These are phyloP conservation scores for Cryphonectria carpinicola DNA, from an alignment of 2,329 filamentous ascomycete genomes.

Conservation along the genomic window DNA sequence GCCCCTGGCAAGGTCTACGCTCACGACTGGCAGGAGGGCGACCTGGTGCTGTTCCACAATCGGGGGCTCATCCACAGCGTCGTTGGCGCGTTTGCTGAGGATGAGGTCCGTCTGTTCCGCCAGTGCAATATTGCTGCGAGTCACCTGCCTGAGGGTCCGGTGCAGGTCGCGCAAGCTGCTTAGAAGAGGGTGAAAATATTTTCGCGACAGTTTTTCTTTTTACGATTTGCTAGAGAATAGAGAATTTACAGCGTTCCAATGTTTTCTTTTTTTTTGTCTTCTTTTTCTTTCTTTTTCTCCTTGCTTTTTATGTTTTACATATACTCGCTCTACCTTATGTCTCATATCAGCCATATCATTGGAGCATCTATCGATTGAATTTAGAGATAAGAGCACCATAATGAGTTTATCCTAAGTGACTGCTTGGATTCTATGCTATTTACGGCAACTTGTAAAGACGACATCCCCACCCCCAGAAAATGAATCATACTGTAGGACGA, in stretches of 20 bases:
- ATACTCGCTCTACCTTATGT: neutral
- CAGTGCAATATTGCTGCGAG: conserved; percentile 81
- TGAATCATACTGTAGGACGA: neutral
- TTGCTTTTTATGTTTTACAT: too few relatives aligned
- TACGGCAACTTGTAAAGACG: neutral
- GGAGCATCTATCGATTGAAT: neutral
- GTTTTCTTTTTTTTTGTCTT: too few relatives aligned
- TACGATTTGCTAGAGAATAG: neutral
- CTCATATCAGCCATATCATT: neutral
- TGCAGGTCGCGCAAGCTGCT: conserved; percentile 28
- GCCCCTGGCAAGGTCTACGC: conserved; percentile 69
- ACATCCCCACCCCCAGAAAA: neutral
- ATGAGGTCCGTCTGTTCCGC: conserved; percentile 75
- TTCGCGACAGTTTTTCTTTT: neutral
- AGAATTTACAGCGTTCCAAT: conserved; percentile 4
- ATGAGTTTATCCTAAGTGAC: neutral
- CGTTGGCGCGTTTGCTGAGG: conserved; percentile 71
- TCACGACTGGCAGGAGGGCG: conserved; percentile 78
- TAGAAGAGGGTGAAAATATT: neutral
- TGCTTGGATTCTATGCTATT: neutral
- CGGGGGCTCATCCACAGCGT: conserved; percentile 75
- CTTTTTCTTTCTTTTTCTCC: too few relatives aligned
- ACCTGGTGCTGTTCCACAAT: conserved; percentile 80
- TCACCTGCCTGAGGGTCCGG: conserved; percentile 56
- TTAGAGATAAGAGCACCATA: too few relatives aligned